Evolutionary conservation across 208 protist species (phyloP).

Genomic region (Wallacemonas collosoma): DNA sequence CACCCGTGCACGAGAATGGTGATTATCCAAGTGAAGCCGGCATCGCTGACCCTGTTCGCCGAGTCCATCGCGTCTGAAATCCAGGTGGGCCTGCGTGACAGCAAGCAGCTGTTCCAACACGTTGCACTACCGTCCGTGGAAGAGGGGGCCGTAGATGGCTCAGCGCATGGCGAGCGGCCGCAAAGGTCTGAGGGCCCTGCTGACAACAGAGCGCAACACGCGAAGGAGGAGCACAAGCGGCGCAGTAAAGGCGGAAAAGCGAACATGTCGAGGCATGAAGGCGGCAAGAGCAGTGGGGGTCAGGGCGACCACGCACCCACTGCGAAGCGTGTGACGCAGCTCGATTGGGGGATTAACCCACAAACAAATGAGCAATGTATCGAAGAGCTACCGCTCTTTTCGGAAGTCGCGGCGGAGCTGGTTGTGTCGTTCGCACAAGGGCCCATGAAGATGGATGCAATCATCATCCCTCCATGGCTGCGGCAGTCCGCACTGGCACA

Average conservation of each 20-base stretch:
- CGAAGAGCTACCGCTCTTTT: constrained; percentile 49
- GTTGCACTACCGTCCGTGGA: constrained; percentile 13
- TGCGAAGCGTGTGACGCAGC: too few relatives aligned
- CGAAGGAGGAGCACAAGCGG: constrained; percentile 24
- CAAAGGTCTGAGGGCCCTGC: background rate
- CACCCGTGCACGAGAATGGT: constrained; percentile 23
- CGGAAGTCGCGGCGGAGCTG: constrained; percentile 46
- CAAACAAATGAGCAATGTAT: constrained; percentile 33
- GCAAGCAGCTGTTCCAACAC: constrained; percentile 44
- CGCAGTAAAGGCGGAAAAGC: constrained; percentile 37
- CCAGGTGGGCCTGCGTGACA: constrained; percentile 49
- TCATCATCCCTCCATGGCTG: constrained; percentile 71
- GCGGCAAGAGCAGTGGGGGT: background rate
- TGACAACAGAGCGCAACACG: constrained; percentile 18
- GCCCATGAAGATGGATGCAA: constrained; percentile 50
- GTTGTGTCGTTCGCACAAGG: constrained; percentile 34
- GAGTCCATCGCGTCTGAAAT: constrained; percentile 54
- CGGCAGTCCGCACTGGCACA: constrained; percentile 28
- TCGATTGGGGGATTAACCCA: constrained; percentile 34
- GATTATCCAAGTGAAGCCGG: constrained; percentile 31
- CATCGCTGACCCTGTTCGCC: constrained; percentile 33
- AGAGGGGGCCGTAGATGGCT: background rate
- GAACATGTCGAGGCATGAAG: constrained; percentile 16
- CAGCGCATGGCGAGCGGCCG: background rate
- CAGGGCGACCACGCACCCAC: too few relatives aligned